Conservation (phyloP, 768 basidiomycete species). For the Serpula lacrymans region DNA sequence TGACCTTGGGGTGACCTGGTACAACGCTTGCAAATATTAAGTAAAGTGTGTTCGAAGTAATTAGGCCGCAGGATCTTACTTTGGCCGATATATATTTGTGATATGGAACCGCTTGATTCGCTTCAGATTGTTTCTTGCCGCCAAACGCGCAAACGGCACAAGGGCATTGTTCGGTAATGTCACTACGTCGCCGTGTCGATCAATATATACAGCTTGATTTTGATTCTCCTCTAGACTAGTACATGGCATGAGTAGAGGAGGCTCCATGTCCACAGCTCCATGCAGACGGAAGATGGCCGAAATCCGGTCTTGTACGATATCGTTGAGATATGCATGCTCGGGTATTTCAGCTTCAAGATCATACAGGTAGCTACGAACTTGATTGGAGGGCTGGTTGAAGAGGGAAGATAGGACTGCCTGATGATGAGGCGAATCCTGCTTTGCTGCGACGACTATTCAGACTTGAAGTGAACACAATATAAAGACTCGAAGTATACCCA, state of each 20-base stretch:
- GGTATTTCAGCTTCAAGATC: constrained; percentile 66
- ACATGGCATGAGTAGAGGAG: constrained; percentile 78
- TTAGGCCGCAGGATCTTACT: constrained; percentile 36
- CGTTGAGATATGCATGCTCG: constrained; percentile 68
- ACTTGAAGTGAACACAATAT: not conserved
- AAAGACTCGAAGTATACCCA: constrained; percentile 46
- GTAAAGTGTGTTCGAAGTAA: constrained; percentile 4
- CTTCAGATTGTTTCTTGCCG: constrained; percentile 60
- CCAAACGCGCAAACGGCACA: constrained; percentile 76
- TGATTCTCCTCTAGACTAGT: constrained; percentile 60
- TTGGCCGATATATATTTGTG: constrained; percentile 66
- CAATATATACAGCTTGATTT: constrained; percentile 70
- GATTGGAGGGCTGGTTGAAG: constrained; percentile 69
- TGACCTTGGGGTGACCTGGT: constrained; percentile 68
- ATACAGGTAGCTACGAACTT: constrained; percentile 67
- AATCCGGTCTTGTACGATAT: constrained; percentile 74
- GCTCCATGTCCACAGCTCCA: constrained; percentile 85
- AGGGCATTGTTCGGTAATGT: constrained; percentile 69
- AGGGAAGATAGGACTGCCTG: constrained; percentile 74
- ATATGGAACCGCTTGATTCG: constrained; percentile 86
- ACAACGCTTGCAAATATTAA: constrained; percentile 40
- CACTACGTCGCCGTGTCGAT: constrained; percentile 76
- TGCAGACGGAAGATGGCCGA: constrained; percentile 80
- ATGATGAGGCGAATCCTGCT: constrained; percentile 78
- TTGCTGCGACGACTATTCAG: constrained; percentile 40